These are phyloP conservation scores for Huntiella bhutanensis DNA, from an alignment of 2,329 filamentous ascomycete species.

Conservation along the genomic window DNA sequence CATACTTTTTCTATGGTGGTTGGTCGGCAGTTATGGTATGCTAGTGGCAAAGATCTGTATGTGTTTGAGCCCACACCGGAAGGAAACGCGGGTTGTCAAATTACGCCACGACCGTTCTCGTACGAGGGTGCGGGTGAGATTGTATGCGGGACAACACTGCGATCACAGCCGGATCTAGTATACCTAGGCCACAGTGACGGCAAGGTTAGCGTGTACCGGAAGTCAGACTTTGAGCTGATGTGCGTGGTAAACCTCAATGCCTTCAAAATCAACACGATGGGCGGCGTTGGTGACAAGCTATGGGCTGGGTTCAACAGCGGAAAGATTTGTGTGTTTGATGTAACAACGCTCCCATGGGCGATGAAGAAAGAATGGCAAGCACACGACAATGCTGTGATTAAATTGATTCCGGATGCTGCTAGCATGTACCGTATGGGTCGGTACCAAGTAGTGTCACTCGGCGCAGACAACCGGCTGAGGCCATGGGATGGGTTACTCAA, in stretches of 20 bases:
- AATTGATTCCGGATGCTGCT: slow-evolving; percentile 58
- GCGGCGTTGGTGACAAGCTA: slow-evolving; percentile 60
- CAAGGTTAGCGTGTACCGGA: slow-evolving; percentile 84
- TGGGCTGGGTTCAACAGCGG: slow-evolving; percentile 95
- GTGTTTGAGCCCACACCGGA: slow-evolving; percentile 59
- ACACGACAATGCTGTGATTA: slow-evolving; percentile 65
- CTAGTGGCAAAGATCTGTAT: slow-evolving; percentile 68
- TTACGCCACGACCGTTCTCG: slow-evolving; percentile 50
- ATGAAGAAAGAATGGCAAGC: slow-evolving; percentile 91
- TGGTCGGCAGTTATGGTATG: slow-evolving; percentile 74
- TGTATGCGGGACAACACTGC: slow-evolving; percentile 61
- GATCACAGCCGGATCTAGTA: slow-evolving; percentile 55
- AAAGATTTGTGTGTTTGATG: slow-evolving; percentile 85
- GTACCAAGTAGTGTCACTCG: slow-evolving; percentile 68
- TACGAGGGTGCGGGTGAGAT: slow-evolving; percentile 67
- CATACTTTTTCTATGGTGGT: slow-evolving; percentile 80
- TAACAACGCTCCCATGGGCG: slow-evolving; percentile 61
- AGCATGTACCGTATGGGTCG: slow-evolving; percentile 73
- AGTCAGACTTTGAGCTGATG: slow-evolving; percentile 56
- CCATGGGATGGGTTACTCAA: slow-evolving; percentile 86
- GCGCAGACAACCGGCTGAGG: slow-evolving; percentile 66
- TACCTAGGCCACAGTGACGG: slow-evolving; percentile 88
- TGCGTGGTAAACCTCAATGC: slow-evolving; percentile 69
- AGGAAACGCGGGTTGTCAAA: slow-evolving; percentile 52
- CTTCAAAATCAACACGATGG: slow-evolving; percentile 84